phyloP scores from a whole-genome alignment of 768 basidiomycete species.

The Amanita rubescens region DNA sequence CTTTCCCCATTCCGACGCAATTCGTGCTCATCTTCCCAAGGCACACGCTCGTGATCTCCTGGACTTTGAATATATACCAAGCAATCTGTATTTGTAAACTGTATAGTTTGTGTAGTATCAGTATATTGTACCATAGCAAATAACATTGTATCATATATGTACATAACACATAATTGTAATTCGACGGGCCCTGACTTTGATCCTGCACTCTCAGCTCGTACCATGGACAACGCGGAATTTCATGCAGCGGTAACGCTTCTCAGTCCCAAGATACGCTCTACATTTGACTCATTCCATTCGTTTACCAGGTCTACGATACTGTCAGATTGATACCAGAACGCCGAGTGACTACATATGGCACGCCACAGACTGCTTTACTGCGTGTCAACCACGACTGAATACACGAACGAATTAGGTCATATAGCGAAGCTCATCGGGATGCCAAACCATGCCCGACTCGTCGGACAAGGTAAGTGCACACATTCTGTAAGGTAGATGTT shows the following conservation, averaged over 20 bases:
- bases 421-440: slow-evolving; percentile 75
- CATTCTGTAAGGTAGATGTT: too few relatives aligned
- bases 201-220: too few relatives aligned
- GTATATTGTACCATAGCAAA: background rate
- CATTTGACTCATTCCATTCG: too few relatives aligned
- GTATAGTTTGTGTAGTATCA: background rate
- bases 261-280: too few relatives aligned
- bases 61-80: background rate
- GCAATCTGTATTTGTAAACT: background rate
- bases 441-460: slow-evolving; percentile 73
- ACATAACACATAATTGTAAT: background rate
- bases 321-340: slow-evolving; percentile 62
- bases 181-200: too few relatives aligned
- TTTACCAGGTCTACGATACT: slow-evolving; percentile 57
- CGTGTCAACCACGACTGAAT: background rate
- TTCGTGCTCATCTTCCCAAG: background rate
- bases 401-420: slow-evolving; percentile 41
- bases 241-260: slow-evolving; percentile 26
- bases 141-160: background rate
- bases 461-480: slow-evolving; percentile 68
- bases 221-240: slow-evolving; percentile 30
- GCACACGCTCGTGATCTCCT: background rate
- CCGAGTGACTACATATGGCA: slow-evolving; percentile 74
- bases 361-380: slow-evolving; percentile 3
- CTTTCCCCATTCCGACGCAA: background rate